Evolutionary conservation across 2,329 filamentous ascomycete genomes (phyloP), one percentile per base, ranked within the genome.

Genomic region (Cadophora sp.): DNA sequence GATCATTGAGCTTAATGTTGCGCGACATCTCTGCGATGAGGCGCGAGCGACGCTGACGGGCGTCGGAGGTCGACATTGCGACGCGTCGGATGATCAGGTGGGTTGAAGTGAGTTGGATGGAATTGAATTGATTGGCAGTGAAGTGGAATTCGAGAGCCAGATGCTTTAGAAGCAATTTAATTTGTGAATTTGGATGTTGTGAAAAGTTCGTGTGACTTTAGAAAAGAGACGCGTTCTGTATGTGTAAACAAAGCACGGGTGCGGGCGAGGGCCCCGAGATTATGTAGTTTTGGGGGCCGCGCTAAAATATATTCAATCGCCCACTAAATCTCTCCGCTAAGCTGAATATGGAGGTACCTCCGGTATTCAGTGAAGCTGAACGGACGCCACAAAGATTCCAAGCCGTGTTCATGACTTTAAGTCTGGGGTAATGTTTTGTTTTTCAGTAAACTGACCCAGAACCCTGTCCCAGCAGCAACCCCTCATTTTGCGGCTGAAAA

Each of bases 1-100:
- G 11, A 22, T 59, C 34, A 37, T 59, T 37, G 34, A 59, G 31
- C 34, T 59, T 59, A 22, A 59, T 59, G 14, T 43, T 59, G 34
- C 56, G 56, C 56, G 56, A 40, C 56, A 59, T 59, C 31, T 59
- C 56, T 26, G 31, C 22, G 11, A 59, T 59, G 56, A 59, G 31
- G 56, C 56, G 56, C 22, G 56, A 59, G 12, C 56, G 34, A 7
- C 56, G 56, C 56, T 59, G 56, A 16, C 56, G 56, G 31, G 56
- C 31, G 31, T 59, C 56, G 22, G 56, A 37, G n/a, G 56, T 59
- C 31, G 56, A 59, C 56, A 59, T 59, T 4, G 34, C 31, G 22
- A 59, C 56, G 56, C 56, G 56, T 59, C 31, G 56, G n/a, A 48
- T 26, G 55, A 37, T 37, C 29, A 9, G 8, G 55, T 26, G 31